Percentiles rank a stretch among this genome's conserved stretches.
Conservation (phyloP, 208 protist genomes). For the Tritrichomonas musculus region DNA sequence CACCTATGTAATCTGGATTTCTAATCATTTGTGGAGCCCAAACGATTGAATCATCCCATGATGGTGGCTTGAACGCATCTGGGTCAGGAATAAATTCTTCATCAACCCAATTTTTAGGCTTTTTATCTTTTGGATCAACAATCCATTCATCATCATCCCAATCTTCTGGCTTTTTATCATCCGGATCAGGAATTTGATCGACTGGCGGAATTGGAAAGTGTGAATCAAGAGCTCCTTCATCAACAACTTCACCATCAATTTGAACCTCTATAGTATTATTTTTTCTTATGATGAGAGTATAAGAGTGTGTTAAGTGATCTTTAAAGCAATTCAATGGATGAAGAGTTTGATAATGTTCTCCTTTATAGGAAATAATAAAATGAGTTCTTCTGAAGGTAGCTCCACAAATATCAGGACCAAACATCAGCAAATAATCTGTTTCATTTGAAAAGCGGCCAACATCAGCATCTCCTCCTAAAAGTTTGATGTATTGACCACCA, state of each 20-base stretch:
- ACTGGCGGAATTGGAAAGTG: not conserved
- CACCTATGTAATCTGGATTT: constrained; percentile 11
- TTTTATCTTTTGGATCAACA: constrained; percentile 28
- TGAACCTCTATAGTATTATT: constrained; percentile 44
- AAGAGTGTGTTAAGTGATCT: constrained; percentile 49
- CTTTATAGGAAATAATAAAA: constrained; percentile 48
- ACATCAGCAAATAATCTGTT: constrained; percentile 55
- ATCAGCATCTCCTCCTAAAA: not conserved
- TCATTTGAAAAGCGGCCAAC: not conserved
- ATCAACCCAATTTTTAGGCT: constrained; percentile 49
- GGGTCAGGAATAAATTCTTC: constrained; percentile 36
- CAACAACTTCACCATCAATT: constrained; percentile 44
- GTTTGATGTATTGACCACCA: constrained; percentile 23
- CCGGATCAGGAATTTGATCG: constrained; percentile 41
- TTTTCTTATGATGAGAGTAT: constrained; percentile 41
- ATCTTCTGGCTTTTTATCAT: not conserved
- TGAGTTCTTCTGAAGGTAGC: constrained; percentile 41
- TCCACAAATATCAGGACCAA: constrained; percentile 56
- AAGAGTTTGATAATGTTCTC: constrained; percentile 31
- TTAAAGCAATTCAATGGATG: not conserved
- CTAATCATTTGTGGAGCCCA: constrained; percentile 36
- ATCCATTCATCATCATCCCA: constrained; percentile 28
- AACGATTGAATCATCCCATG: constrained; percentile 48
- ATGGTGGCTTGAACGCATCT: constrained; percentile 12
- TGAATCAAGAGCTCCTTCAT: constrained; percentile 35